phyloP scores from a whole-genome alignment of 768 basidiomycete genomes.

The Termitomyces sp. region DNA sequence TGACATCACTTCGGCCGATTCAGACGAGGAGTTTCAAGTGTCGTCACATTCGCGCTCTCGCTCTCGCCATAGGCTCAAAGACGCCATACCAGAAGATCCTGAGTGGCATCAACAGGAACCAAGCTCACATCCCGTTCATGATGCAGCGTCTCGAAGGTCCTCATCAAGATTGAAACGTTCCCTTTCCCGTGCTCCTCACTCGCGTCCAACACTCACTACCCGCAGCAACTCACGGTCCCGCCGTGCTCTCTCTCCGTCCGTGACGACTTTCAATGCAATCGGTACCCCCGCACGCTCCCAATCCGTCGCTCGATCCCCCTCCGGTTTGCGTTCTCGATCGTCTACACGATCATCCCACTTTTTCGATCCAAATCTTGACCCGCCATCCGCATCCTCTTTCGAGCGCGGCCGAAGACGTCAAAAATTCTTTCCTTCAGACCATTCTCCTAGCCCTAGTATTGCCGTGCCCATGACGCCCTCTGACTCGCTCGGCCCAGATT shows the following conservation, averaged over 20 bases:
- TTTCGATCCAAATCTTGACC: conserved; percentile 18
- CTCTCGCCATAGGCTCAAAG: conserved; percentile 18
- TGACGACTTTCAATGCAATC: conserved; percentile 5
- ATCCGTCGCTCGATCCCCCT: conserved; percentile 3
- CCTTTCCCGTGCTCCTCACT: conserved; percentile 46
- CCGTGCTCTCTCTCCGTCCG: conserved; percentile 22
- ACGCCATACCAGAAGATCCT: conserved; percentile 13
- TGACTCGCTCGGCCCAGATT: conserved; percentile 24
- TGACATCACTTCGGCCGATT: conserved; percentile 29
- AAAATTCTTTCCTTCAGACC: conserved; percentile 17
- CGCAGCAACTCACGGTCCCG: conserved; percentile 38
- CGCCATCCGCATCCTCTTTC: conserved; percentile 24
- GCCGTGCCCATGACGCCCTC: conserved; percentile 40
- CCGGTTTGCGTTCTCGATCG: conserved; percentile 15
- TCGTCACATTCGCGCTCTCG: conserved; percentile 28
- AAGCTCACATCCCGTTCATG: conserved; percentile 23
- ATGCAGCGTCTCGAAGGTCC: conserved; percentile 36
- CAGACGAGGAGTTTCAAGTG: conserved; percentile 22
- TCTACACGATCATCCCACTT: conserved; percentile 21
- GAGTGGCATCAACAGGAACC: conserved; percentile 26
- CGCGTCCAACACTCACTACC: conserved; percentile 30
- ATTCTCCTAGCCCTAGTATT: conserved; percentile 26
- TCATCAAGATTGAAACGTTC: conserved; percentile 43
- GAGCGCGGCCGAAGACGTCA: conserved; percentile 32
- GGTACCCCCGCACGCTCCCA: neutral